Evolutionary conservation across 208 protist genomes (phyloP).

Genomic region (Leptomonas seymouri): DNA sequence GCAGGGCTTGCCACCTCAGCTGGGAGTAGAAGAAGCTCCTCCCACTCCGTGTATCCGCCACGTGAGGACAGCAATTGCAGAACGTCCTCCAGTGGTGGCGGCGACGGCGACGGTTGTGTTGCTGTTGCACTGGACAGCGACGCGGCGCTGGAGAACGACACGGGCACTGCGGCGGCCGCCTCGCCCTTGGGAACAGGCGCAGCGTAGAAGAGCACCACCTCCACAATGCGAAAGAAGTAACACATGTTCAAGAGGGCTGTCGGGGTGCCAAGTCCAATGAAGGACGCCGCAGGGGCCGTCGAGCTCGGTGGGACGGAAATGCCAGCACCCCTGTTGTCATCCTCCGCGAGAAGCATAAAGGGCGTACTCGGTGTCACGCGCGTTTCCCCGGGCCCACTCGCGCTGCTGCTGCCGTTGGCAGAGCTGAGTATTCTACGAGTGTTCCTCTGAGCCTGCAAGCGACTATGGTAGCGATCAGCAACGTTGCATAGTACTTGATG

Average conservation of each 20-base stretch:
- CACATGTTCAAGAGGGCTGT: conserved; percentile 54
- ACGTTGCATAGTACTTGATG: conserved; percentile 56
- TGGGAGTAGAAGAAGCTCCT: conserved; percentile 42
- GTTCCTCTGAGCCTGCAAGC: conserved; percentile 20
- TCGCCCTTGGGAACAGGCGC: conserved; percentile 7
- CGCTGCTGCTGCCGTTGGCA: background rate
- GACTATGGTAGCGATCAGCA: conserved; percentile 54
- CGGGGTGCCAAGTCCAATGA: conserved; percentile 45
- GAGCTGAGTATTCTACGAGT: background rate
- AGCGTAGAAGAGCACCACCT: conserved; percentile 80
- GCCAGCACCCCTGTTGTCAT: background rate
- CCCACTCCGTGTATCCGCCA: conserved; percentile 56
- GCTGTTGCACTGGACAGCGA: background rate
- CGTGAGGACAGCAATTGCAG: conserved; percentile 3
- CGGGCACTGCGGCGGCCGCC: background rate
- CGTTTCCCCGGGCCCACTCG: background rate
- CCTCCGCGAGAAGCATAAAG: background rate
- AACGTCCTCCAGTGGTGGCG: conserved; percentile 8
- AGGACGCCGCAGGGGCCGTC: background rate
- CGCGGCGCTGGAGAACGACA: background rate
- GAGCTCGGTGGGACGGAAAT: background rate
- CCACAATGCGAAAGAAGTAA: conserved; percentile 56
- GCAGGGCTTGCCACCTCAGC: background rate
- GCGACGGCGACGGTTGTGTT: background rate
- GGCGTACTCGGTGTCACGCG: background rate